Base-by-base conservation (phyloP, 2,329 filamentous ascomycete genomes). In the Diaporthe caulivora region DNA sequence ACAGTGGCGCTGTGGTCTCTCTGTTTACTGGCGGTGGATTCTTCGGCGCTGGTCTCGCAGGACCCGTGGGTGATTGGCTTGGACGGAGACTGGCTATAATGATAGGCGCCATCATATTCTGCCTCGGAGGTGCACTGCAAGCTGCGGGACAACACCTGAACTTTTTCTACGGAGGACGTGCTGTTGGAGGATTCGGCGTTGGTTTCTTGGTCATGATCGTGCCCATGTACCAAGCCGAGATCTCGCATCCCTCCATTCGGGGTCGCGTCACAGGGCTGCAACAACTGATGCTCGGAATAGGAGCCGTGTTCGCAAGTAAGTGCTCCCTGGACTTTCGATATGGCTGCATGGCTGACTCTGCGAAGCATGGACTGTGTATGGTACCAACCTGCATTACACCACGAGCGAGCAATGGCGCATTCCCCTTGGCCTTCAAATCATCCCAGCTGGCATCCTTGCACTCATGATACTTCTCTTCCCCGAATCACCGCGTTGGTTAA, bases 351-450 rank as follows among this genome's bases (percentile, higher is more conserved):
- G 13, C 58, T 62, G 9, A 62, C 58, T 7, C n/a, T 10, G 40
- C 5, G 58, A 62, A 62, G 58, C 58, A 47, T 62, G 58, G 58
- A 62, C 58, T 9, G 58, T 62, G 9, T 62, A 62, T n/a, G 58
- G 58, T 40, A 62, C 58, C 40, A 62, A 62, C 40, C 9, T n/a
- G 40, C 17, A 62, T 42, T 62, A 62, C 21, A 17, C 6, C 40
- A 62, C 37, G 34, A 62, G 42, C 68, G 6, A 57, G 10, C 44
- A 74, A 40, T 71, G 70, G 70, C 55, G 70, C 18, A 71, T 65
- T 15, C 70, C 77, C 42, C 65, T 73, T 8, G 72, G 55, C 18
- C 53, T 74, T 31, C 68, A 72, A 31, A 72, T 69, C 24, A 47
- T 68, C 10, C 71, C 71, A 15, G 71, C 71, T 13, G 26, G 55